Evolutionary conservation across 768 basidiomycete genomes (phyloP).

Genomic region (Suillus clintonianus): DNA sequence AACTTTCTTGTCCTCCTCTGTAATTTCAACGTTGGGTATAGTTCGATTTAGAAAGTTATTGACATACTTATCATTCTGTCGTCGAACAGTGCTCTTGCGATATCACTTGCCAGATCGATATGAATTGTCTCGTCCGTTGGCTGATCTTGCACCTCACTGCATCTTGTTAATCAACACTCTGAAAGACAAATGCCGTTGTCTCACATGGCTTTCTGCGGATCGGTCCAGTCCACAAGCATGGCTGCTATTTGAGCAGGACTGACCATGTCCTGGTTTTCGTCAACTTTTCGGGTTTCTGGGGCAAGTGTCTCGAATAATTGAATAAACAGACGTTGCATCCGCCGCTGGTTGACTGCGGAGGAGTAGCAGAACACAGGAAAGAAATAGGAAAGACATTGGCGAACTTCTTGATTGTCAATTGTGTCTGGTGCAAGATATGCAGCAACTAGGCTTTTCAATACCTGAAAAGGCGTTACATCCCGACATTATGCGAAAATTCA

Average conservation of each 20-base stretch:
- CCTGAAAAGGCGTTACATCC: slow-evolving; percentile 25
- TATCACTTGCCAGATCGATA: slow-evolving; percentile 54
- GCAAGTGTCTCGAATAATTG: slow-evolving; percentile 64
- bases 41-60: background rate
- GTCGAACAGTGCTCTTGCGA: slow-evolving; percentile 51
- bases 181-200: slow-evolving; percentile 25
- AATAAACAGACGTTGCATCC: slow-evolving; percentile 74
- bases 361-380: slow-evolving; percentile 86
- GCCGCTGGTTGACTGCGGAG: slow-evolving; percentile 67
- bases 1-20: slow-evolving; percentile 65
- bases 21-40: background rate
- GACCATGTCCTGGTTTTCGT: slow-evolving; percentile 76
- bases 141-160: slow-evolving; percentile 44
- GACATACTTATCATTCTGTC: slow-evolving; percentile 55
- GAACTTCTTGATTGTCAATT: slow-evolving; percentile 74
- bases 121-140: slow-evolving; percentile 46
- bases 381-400: slow-evolving; percentile 87
- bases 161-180: background rate
- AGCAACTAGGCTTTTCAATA: slow-evolving; percentile 50
- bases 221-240: slow-evolving; percentile 89
- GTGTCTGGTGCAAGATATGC: slow-evolving; percentile 83
- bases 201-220: slow-evolving; percentile 71
- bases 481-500: slow-evolving; percentile 1
- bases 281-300: slow-evolving; percentile 59
- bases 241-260: slow-evolving; percentile 69